Conservation (phyloP, 2,329 filamentous ascomycete species). For the Huntiella omanensis region DNA sequence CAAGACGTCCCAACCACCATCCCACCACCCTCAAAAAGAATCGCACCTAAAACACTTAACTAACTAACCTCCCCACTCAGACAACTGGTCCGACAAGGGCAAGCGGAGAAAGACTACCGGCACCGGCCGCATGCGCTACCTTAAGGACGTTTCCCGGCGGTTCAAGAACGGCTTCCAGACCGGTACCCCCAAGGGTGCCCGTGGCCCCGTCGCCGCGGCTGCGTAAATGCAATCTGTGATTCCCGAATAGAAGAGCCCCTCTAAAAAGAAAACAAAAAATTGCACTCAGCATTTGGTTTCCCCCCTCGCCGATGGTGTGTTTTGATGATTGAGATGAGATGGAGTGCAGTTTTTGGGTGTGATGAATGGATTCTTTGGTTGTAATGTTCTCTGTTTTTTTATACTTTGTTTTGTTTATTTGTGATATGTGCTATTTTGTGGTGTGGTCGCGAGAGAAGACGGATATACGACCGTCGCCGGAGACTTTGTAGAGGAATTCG, state of each 20-base stretch:
- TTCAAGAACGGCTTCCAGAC: conserved; percentile 98
- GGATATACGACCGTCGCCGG: conserved; percentile 57
- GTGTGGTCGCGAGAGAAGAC: conserved; percentile 40
- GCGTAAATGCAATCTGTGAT: conserved; percentile 15
- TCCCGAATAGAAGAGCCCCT: conserved; percentile 12
- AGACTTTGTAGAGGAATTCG: conserved; percentile 49
- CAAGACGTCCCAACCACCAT: not conserved
- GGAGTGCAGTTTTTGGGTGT: not conserved
- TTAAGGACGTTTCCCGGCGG: conserved; percentile 79
- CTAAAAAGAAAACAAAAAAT: conserved; percentile 14
- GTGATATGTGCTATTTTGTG: not conserved
- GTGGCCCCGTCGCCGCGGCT: conserved; percentile 35
- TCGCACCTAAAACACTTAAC: not conserved
- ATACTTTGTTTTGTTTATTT: not conserved
- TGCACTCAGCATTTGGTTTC: conserved; percentile 8
- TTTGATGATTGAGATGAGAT: not conserved
- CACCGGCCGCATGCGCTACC: conserved; percentile 85
- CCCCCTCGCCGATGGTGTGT: no score
- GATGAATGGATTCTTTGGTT: not conserved
- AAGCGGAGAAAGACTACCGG: conserved; percentile 99
- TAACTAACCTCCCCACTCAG: conserved; percentile 28
- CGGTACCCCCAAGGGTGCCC: conserved; percentile 69
- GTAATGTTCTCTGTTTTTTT: not conserved
- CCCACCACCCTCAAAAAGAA: not conserved
- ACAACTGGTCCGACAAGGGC: conserved; percentile 99